Evolutionary conservation across 257 asterid genomes (phyloP), one percentile per base, ranked within the genome.

Genomic region (Rauvolfia tetraphylla): DNA sequence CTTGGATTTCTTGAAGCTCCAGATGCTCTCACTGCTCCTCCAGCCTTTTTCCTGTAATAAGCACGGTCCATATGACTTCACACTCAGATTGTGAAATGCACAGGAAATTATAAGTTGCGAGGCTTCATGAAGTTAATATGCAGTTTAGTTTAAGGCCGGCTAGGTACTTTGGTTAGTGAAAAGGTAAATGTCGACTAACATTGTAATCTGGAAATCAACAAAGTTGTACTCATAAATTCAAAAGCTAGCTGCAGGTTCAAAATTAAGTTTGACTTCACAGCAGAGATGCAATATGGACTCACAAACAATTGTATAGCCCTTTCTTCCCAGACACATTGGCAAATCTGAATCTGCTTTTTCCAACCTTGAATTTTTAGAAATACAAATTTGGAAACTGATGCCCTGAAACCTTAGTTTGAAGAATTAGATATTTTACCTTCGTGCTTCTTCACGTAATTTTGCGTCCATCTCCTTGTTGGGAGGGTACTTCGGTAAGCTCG

Each of bases 401-500:
- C 5, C 23, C 23, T 34, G 15, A 48, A 75, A n/a, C 58, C 27
- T 42, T 13, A 63, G 18, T 14, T 44, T 13, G 17, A 17, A 49
- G 72, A 53, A 71, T 18, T 18, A 78, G 22, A 61, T 22, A 68
- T 67, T 51, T 78, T 42, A 88, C 97, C 97, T 91, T 81, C 82
- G 84, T 27, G 84, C 89, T 18, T 90, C 97, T 76, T 93, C 97
- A 8, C 98, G 89, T 81, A 81, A 76, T 85, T 90, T 93, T n/a
- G 97, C 98, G 84, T 95, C 99, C 42, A 93, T 91, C 90, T 95
- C 99, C 76, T 91, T 95, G 85, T 89, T 93, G 1, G 99, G 99
- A 8, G 97, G 97, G 86, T 85, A 93, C 79, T 85, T 90, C 0
- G 96, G 97, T 87, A 95, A 41, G 87, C 90, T 88, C 33, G 91